phyloP scores from a whole-genome alignment of 495 filamentous ascomycete genomes.

The Penicillium alfredii region DNA sequence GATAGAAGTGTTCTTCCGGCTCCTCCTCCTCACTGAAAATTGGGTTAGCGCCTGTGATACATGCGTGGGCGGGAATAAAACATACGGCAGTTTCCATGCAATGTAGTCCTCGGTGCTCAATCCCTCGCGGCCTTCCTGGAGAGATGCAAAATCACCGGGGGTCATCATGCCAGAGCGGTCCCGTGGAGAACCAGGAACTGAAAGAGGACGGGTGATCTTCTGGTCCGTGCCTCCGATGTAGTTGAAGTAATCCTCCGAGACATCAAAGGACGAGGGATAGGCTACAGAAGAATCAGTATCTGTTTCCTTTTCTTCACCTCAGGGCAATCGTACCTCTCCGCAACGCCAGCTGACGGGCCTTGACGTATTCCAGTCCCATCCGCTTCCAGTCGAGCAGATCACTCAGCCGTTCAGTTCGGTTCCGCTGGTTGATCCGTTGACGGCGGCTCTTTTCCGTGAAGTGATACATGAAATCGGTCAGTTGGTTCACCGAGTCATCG shows the following conservation, averaged over 20 bases:
- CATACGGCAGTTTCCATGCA: constrained; percentile 96
- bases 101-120: constrained; percentile 96
- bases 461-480: constrained; percentile 88
- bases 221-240: constrained; percentile 85
- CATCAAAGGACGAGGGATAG: constrained; percentile 79
- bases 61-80: constrained; percentile 18
- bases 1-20: constrained; percentile 88
- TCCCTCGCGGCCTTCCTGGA: constrained; percentile 91
- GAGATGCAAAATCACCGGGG: constrained; percentile 90
- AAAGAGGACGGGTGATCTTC: constrained; percentile 90
- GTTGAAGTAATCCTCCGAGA: constrained; percentile 66
- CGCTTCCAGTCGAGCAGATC: constrained; percentile 98
- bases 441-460: constrained; percentile 91
- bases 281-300: constrained; percentile 41
- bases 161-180: constrained; percentile 98
- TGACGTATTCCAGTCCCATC: constrained; percentile 99
- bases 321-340: constrained; percentile 61
- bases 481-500: constrained; percentile 94
- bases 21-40: constrained; percentile 81
- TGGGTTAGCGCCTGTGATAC: constrained; percentile 1
- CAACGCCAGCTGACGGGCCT: constrained; percentile 88
- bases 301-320: no score
- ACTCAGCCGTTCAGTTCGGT: constrained; percentile 91
- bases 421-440: constrained; percentile 96
- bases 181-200: constrained; percentile 84